These are phyloP conservation scores for Penicillium verrucosum DNA, from an alignment of 2,329 filamentous ascomycete species.

Conservation along the genomic window DNA sequence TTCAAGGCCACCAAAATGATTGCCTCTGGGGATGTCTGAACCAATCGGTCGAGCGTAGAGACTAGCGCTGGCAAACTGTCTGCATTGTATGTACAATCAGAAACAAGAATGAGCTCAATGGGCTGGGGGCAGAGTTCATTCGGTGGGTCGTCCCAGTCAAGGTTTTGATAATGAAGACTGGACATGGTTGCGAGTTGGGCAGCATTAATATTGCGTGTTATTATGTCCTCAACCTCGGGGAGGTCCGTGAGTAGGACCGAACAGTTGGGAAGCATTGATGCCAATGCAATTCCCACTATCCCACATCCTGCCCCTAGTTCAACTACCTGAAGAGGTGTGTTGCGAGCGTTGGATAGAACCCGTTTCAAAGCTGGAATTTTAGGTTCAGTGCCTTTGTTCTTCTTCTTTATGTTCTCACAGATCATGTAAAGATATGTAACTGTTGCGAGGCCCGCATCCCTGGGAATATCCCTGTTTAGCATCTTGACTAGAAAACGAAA, in stretches of 20 bases:
- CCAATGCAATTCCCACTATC: conserved; percentile 64
- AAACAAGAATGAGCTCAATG: conserved; percentile 61
- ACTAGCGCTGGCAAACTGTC: conserved; percentile 65
- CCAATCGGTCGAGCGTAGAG: conserved; percentile 51
- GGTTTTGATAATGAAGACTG: conserved; percentile 47
- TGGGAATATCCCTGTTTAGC: conserved; percentile 16
- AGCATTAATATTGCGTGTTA: conserved; percentile 53
- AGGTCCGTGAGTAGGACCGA: conserved; percentile 64
- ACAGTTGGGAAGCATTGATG: conserved; percentile 51
- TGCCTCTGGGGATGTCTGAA: conserved; percentile 48
- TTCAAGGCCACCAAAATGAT: conserved; percentile 63
- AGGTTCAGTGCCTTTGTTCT: conserved; percentile 22
- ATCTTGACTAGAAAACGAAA: conserved; percentile 3
- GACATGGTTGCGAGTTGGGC: conserved; percentile 46
- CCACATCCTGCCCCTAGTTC: conserved; percentile 69
- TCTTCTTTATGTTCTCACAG: conserved; percentile 21
- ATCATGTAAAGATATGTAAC: conserved; percentile 46
- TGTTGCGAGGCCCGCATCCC: conserved; percentile 60
- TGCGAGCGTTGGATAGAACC: conserved; percentile 28
- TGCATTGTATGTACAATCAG: conserved; percentile 71
- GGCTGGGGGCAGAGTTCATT: conserved; percentile 39
- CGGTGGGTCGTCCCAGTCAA: conserved; percentile 63
- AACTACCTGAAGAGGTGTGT: conserved; percentile 49
- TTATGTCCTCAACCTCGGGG: conserved; percentile 60
- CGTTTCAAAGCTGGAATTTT: conserved; percentile 32